Evolutionary conservation across 768 basidiomycete species (phyloP).

Genomic region (Sporobolomyces roseus): DNA sequence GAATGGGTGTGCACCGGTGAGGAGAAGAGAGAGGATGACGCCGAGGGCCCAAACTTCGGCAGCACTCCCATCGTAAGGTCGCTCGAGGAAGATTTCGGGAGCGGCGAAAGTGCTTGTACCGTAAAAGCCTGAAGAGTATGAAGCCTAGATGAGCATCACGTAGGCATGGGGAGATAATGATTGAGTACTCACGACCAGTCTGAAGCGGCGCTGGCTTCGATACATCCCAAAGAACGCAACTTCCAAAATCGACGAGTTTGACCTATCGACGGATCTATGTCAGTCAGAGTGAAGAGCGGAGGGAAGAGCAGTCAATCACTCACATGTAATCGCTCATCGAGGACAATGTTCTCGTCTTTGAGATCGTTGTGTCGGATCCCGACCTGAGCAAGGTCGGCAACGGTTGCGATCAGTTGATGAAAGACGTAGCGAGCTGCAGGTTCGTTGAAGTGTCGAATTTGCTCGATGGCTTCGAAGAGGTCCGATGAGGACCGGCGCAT

Average conservation of each 20-base stretch:
- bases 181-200: conserved; percentile 16
- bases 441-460: conserved; percentile 73
- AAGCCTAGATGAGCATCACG: background rate
- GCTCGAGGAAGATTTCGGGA: conserved; percentile 49
- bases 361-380: conserved; percentile 51
- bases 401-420: conserved; percentile 76
- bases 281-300: background rate
- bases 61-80: conserved; percentile 47
- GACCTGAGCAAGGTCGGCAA: conserved; percentile 61
- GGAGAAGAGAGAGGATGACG: conserved; percentile 50
- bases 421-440: conserved; percentile 74
- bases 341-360: conserved; percentile 53
- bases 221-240: conserved; percentile 69
- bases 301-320: background rate
- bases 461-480: conserved; percentile 91
- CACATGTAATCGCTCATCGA: conserved; percentile 54
- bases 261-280: conserved; percentile 50
- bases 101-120: conserved; percentile 38
- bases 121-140: conserved; percentile 43
- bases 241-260: conserved; percentile 93
- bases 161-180: background rate
- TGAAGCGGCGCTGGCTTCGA: conserved; percentile 56
- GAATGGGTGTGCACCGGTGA: conserved; percentile 51
- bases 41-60: conserved; percentile 53
- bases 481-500: conserved; percentile 52